Evolutionary conservation across 2,329 filamentous ascomycete species (phyloP).

Genomic region (Elsinoe fawcettii): DNA sequence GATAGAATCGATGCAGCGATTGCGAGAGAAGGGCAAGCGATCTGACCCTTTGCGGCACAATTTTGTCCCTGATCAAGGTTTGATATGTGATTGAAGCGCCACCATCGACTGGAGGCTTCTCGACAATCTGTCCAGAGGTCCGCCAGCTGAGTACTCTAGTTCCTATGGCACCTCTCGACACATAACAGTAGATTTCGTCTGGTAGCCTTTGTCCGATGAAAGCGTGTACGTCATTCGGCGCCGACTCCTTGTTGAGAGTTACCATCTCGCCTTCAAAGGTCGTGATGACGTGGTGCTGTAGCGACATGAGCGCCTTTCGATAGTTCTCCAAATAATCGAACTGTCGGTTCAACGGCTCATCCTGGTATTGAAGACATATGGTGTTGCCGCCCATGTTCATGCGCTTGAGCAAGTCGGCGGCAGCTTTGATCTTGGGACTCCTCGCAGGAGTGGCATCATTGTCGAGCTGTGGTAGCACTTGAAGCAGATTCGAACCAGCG

Average conservation of each 20-base stretch:
- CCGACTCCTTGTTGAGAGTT: slow-evolving; percentile 62
- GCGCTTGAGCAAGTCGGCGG: slow-evolving; percentile 65
- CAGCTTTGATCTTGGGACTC: slow-evolving; percentile 58
- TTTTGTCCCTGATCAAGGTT: slow-evolving; percentile 64
- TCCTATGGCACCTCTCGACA: slow-evolving; percentile 74
- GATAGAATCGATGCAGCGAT: slow-evolving; percentile 73
- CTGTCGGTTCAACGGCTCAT: slow-evolving; percentile 64
- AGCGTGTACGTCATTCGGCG: slow-evolving; percentile 77
- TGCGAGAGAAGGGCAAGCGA: slow-evolving; percentile 71
- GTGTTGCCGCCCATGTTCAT: slow-evolving; percentile 60
- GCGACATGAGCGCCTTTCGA: slow-evolving; percentile 72
- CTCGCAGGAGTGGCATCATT: slow-evolving; percentile 19
- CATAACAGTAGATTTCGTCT: slow-evolving; percentile 82
- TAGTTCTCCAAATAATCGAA: slow-evolving; percentile 78
- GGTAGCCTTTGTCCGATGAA: slow-evolving; percentile 87
- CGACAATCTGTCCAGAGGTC: slow-evolving; percentile 66
- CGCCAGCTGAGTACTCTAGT: slow-evolving; percentile 74
- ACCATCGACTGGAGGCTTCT: slow-evolving; percentile 80
- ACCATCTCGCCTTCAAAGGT: slow-evolving; percentile 67
- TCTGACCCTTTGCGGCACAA: slow-evolving; percentile 67
- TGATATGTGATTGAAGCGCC: slow-evolving; percentile 73
- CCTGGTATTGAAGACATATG: slow-evolving; percentile 65
- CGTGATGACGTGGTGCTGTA: slow-evolving; percentile 82
- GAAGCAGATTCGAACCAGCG: slow-evolving; percentile 71
- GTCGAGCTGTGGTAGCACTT: slow-evolving; percentile 71